Conservation (phyloP, 495 filamentous ascomycete species). For the Aspergillus heteromorphus region DNA sequence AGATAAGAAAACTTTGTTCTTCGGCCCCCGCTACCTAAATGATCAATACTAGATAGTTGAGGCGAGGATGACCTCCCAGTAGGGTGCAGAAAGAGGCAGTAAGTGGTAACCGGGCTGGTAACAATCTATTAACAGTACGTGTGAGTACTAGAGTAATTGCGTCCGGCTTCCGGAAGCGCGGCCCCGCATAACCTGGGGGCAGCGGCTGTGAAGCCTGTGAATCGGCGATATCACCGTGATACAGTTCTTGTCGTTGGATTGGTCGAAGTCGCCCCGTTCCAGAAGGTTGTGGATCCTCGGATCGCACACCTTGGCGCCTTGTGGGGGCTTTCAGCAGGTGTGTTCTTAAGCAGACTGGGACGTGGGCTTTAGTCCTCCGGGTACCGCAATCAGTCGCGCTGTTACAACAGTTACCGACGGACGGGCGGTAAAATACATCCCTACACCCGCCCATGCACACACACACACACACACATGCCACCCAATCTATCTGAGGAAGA, state of each 20-base stretch:
- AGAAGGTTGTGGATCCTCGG: conserved; percentile 40
- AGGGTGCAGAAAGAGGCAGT: no score
- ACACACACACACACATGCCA: no score
- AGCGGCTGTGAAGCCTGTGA: conserved; percentile 12
- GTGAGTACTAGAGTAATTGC: conserved; percentile 10
- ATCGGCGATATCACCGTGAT: conserved; percentile 37
- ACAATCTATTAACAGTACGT: not conserved
- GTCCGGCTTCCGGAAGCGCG: conserved; percentile 27
- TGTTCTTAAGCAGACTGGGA: conserved; percentile 5
- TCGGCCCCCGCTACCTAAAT: no score
- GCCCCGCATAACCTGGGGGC: conserved; percentile 31
- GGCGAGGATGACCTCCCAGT: no score
- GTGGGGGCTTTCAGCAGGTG: conserved; percentile 19
- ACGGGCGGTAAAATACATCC: not conserved
- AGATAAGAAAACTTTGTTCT: not conserved
- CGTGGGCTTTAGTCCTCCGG: conserved; percentile 8
- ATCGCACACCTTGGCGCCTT: conserved; percentile 35
- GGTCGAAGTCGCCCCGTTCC: conserved; percentile 25
- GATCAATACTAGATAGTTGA: not conserved
- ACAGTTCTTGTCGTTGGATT: conserved; percentile 15
- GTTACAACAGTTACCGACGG: not conserved
- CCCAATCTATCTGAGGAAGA: not conserved
- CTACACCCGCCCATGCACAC: not conserved
- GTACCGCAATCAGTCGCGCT: not conserved
- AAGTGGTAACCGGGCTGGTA: not conserved